Conservation (phyloP, 208 protist species). For the Crithidia fasciculata region DNA sequence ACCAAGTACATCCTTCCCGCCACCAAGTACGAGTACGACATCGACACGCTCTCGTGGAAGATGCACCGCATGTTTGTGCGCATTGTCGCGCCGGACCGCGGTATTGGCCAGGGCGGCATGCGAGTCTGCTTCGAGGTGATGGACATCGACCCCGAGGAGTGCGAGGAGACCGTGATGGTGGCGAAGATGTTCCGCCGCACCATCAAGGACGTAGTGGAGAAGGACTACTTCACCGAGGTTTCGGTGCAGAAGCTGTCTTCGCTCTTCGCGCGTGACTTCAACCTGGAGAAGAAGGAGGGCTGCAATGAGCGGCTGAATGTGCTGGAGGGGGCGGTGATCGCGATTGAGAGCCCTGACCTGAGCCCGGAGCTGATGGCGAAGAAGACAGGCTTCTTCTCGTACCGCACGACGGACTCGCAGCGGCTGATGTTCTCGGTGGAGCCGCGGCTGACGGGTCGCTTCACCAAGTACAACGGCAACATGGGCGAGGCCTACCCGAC, state of each 20-base stretch:
- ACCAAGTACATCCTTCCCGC: constrained; percentile 45
- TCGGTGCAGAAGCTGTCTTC: constrained; percentile 65
- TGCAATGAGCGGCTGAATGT: constrained; percentile 39
- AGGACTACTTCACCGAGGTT: constrained; percentile 79
- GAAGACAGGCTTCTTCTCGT: constrained; percentile 72
- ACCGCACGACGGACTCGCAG: constrained; percentile 57
- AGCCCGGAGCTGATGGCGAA: constrained; percentile 38
- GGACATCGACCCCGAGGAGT: constrained; percentile 55
- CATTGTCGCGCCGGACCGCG: constrained; percentile 44
- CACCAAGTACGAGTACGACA: constrained; percentile 59
- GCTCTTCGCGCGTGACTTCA: constrained; percentile 66
- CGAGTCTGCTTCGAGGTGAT: constrained; percentile 75
- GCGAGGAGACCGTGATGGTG: constrained; percentile 46
- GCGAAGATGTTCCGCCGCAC: constrained; percentile 78
- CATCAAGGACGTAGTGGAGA: constrained; percentile 65
- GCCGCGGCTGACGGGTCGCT: constrained; percentile 58
- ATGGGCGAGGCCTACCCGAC: constrained; percentile 61
- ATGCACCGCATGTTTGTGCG: constrained; percentile 41
- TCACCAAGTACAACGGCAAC: constrained; percentile 90
- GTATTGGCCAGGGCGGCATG: constrained; percentile 72
- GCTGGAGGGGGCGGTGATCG: constrained; percentile 46
- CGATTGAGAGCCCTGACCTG: constrained; percentile 46
- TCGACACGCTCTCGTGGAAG: constrained; percentile 45
- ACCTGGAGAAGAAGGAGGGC: constrained; percentile 33
- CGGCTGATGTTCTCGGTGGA: constrained; percentile 73